Evolutionary conservation across 768 basidiomycete species (phyloP), one percentile per base, ranked within the genome.

Genomic region (Macrolepiota fuliginosa): DNA sequence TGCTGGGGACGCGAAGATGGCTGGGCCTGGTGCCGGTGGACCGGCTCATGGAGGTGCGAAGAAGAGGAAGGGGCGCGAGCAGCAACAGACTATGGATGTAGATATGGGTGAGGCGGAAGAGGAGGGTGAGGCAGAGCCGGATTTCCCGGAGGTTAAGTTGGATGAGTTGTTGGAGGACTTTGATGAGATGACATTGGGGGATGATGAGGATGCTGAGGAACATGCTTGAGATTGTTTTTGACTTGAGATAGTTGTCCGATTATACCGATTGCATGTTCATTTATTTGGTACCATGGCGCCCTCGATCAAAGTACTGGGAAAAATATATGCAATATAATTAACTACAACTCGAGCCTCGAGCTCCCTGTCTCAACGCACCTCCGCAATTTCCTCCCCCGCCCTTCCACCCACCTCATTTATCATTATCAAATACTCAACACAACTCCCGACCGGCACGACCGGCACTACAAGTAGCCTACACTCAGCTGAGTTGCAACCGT

Each of bases 131-230:
- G 88, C 84, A 4, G 95, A 95, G 70, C 71, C 79, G 1, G 94
- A 96, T 73, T 96, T 97, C 87, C 95, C 94, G 0, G 91, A 94
- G 45, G 80, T 98, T 46, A 79, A 82, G 62, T 71, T 96, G 68
- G 86, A 94, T 66, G 95, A 98, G 74, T 73, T 98, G 64, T 73
- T 98, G 68, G 94, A 97, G 62, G 87, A 90, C 72, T 94, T 97
- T 67, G 94, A 97, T 66, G 93, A 93, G 73, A 83, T 98, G 88
- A 92, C 88, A 9, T 79, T 97, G 40, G 83, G 81, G 5, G 73
- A 72, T 24, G 72, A 71, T 6, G 67, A 65, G n/a, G 68, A 65
- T 7, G 68, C 36, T 24, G 51, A 50, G 22, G 29, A 58, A 15
- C 52, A 54, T 10, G 24, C 24, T 4, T 45, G 35, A n/a, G 25